Evolutionary conservation across 108 stramenopile genomes (phyloP), one percentile per base, ranked within the genome.

Genomic region (Discostella pseudostelligera): DNA sequence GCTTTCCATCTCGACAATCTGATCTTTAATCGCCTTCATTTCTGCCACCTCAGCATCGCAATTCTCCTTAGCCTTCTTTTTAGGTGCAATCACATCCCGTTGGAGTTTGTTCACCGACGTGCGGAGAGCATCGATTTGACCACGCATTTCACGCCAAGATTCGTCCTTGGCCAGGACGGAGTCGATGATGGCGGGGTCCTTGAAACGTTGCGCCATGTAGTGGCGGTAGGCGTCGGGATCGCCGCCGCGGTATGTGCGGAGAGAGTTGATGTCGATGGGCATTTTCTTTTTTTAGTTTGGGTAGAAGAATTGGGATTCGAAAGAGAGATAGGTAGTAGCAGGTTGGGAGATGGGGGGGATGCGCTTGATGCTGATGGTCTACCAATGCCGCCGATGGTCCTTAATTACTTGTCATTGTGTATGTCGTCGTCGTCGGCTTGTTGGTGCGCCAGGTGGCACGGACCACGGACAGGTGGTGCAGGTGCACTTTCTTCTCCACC

Each of bases 201-300:
- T 92, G 83, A 91, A 77, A 59, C 93, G 89, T 46, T 88, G 84
- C 21, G 65, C 50, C 89, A 87, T 87, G 78, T 85, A 94, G 57
- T 73, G 83, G 60, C 91, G 88, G 69, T 88, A 93, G 26, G 81
- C 74, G 39, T 85, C 96, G 32, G 96, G 96, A 65, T 98, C 84
- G 36, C 96, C 97, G 29, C 97, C 97, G 56, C 87, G 88, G 82
- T 97, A 95, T 45, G 80, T 78, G 53, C 97, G 88, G 54, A 98
- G 86, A 57, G 91, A 85, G 81, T 94, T 95, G 63, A 98, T 97
- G 83, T 98, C 96, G 67, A 98, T 90, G 42, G 86, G 86, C 89
- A 90, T 90, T 21, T 7, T 22, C 2, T 39, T 37, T 36, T 21
- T 4, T n/a, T n/a, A n/a, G n/a, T n/a, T n/a, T n/a, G n/a, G n/a